phyloP scores from a whole-genome alignment of 2,329 filamentous ascomycete genomes.

The Hypomyces rosellus region DNA sequence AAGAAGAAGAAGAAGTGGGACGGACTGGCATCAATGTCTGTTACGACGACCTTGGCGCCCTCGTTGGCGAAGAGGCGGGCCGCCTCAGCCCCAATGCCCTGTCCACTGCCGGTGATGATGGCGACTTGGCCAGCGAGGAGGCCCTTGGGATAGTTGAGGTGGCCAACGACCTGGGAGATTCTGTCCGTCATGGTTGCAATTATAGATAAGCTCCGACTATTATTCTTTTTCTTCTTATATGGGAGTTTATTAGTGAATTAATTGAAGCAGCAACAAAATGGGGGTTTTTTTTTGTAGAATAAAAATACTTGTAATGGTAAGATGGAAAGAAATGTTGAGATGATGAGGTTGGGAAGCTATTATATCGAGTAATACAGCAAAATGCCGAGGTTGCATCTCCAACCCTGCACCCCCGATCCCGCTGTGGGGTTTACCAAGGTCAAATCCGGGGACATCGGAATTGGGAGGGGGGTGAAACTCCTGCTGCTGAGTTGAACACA shows the following conservation, averaged over 20 bases:
- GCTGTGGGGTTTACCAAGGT: constrained; percentile 21
- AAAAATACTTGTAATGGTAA: too few species aligned
- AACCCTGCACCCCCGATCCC: background rate
- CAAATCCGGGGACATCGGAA: too few species aligned
- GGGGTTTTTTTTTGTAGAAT: too few species aligned
- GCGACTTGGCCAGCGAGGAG: constrained; percentile 74
- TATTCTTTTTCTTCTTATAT: too few species aligned
- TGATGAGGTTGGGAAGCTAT: background rate
- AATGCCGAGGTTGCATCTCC: constrained; percentile 22
- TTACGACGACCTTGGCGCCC: constrained; percentile 76
- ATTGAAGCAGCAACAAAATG: too few species aligned
- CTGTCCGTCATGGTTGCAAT: constrained; percentile 45
- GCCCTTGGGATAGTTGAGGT: constrained; percentile 77
- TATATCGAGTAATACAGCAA: background rate
- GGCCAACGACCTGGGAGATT: constrained; percentile 64
- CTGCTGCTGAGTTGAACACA: too few species aligned
- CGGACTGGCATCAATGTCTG: constrained; percentile 71
- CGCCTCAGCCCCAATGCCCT: constrained; percentile 82
- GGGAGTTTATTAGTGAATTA: too few species aligned
- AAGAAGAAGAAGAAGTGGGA: constrained; percentile 5
- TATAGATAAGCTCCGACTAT: too few species aligned
- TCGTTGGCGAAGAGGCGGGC: constrained; percentile 81
- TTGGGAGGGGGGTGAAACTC: too few species aligned
- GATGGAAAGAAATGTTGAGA: background rate
- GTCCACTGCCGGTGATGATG: constrained; percentile 80